Base-by-base conservation (phyloP, 345 rosid genomes). In the Cardamine occulta region DNA sequence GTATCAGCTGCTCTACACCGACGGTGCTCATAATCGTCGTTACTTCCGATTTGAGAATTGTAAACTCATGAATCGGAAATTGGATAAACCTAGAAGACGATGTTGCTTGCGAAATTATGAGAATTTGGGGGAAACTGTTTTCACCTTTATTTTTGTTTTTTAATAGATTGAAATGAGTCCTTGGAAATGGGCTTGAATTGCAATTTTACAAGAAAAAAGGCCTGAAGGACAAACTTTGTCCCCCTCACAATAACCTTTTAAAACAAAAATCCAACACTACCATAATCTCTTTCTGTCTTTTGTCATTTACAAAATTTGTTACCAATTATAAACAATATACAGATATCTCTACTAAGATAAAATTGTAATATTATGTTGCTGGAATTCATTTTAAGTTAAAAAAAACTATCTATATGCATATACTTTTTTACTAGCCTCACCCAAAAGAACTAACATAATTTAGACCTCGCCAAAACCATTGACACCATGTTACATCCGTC, bases 21-120 rank as follows among this genome's bases (percentile, higher is more conserved):
- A 39, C 68, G 42, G 77, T 80, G 18, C 54, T 88, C 96, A 87
- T 87, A 21, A 62, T 88, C 70, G 74, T 40, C 66, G 53, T 15
- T 49, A 21, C 5, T 61, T 18, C 24, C 47, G 80, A 51, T 71
- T 58, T 40, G 57, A 12, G 9, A 59, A 72, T 26, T 49, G 17
- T 15, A 3, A 58, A 21, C 2, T 39, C 56, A 47, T 57, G 31
- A 8, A 65, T 58, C 45, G 19, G 31, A 54, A 55, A 68, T 12
- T 44, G 21, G 57, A 39, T 17, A 10, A 67, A 66, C 78, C 78
- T 67, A 66, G 68, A 58, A 26, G 61, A 66, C 8, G 63, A 73
- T 7, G 34, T 61, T 72, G 56, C 34, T 70, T 45, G 35, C 1
- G 18, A 35, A 29, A 18, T 19, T 47, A 13, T 48, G 76, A 52